A percentile compares a stretch with the other conserved stretches of the same genome.
Conservation (phyloP, 2,329 filamentous ascomycete species). For the Aspergillus persii region DNA sequence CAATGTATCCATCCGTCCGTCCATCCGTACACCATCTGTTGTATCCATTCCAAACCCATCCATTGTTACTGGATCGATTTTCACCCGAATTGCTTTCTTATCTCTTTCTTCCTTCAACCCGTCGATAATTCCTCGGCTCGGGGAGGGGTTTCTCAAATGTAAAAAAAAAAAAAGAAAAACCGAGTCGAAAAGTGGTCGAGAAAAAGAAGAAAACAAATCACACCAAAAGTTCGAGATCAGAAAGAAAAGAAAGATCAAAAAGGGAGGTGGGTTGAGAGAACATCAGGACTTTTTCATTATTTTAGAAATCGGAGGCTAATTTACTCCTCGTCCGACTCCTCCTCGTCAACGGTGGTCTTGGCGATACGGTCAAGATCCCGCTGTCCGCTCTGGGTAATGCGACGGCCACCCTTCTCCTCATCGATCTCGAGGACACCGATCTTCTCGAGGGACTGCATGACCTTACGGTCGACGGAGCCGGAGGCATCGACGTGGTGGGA, state of each 20-base stretch:
- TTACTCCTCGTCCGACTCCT: conserved; percentile 46
- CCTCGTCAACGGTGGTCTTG: conserved; percentile 62
- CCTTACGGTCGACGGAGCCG: conserved; percentile 94
- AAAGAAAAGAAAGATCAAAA: conserved; percentile 4
- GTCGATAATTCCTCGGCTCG: background rate
- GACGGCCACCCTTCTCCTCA: conserved; percentile 96
- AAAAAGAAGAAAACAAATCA: background rate
- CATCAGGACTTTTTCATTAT: conserved; percentile 28
- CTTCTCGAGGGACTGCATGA: conserved; percentile 97
- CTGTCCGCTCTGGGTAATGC: conserved; percentile 97
- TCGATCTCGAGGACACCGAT: conserved; percentile 97
- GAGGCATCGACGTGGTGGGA: conserved; percentile 94
- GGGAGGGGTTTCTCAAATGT: background rate
- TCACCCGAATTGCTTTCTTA: background rate
- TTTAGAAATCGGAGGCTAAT: conserved; percentile 30
- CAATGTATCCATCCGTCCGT: conserved; percentile 3
- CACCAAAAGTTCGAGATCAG: background rate
- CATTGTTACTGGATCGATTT: conserved; percentile 4
- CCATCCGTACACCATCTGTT: background rate
- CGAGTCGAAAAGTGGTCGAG: background rate
- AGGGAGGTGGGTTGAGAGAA: conserved; percentile 10
- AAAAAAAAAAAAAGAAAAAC: background rate
- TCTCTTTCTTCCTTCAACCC: background rate
- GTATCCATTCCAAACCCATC: conserved; percentile 3
- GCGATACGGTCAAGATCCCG: conserved; percentile 97